Conservation (phyloP, 129 eudicot genomes). For the Helianthus tuberosus region DNA sequence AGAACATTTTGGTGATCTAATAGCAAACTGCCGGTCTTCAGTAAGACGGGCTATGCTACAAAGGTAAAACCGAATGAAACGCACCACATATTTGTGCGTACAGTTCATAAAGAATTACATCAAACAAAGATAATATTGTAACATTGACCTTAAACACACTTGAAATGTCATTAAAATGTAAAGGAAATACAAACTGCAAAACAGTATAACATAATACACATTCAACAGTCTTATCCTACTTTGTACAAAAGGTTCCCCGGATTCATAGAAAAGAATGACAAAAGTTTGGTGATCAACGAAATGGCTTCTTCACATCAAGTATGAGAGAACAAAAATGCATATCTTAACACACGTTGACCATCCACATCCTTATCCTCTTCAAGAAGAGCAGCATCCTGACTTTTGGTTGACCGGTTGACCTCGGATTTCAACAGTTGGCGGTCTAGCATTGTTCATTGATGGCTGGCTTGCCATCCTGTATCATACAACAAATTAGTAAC, state of each 20-base stretch:
- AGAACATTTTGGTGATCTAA: no score
- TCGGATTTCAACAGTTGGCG: slow-evolving; percentile 82
- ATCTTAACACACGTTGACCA: slow-evolving; percentile 9
- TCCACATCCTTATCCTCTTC: slow-evolving; percentile 28
- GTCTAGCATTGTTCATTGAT: slow-evolving; percentile 66
- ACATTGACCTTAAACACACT: slow-evolving; percentile 27
- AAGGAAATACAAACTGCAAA: slow-evolving; percentile 22
- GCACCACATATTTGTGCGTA: no score
- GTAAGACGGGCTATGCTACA: no score
- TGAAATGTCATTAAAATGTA: slow-evolving; percentile 17
- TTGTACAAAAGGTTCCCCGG: slow-evolving; percentile 54
- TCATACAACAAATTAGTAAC: slow-evolving; percentile 6
- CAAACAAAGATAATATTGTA: neutral
- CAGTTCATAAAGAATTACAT: no score
- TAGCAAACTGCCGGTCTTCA: no score
- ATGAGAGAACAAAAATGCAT: neutral
- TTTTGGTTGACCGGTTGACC: slow-evolving; percentile 95
- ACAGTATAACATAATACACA: slow-evolving; percentile 31
- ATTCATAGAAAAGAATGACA: slow-evolving; percentile 49
- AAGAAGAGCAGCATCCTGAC: slow-evolving; percentile 93
- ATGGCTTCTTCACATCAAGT: slow-evolving; percentile 26
- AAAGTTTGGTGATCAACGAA: slow-evolving; percentile 17
- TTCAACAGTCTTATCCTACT: slow-evolving; percentile 55
- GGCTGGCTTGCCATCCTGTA: slow-evolving; percentile 99
- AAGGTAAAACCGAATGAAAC: no score